phyloP scores from a whole-genome alignment of 2,329 filamentous ascomycete genomes.

The Paracoccidioides brasiliensis region DNA sequence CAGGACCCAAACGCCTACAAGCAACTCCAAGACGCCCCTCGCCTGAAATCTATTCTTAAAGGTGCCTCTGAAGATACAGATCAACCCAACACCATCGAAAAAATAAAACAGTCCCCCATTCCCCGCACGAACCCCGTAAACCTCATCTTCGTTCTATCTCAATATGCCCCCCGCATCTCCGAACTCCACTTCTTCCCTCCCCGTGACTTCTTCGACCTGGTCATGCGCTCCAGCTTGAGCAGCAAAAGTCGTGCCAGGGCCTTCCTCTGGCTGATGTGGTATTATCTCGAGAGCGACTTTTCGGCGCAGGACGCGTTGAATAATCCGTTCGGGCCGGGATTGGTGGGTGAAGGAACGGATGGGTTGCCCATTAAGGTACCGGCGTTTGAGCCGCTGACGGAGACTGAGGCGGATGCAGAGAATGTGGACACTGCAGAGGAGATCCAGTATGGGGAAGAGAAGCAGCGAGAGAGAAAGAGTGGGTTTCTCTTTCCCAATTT shows the following conservation, averaged over 20 bases:
- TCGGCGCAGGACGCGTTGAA: conserved; percentile 72
- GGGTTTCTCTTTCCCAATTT: conserved; percentile 9
- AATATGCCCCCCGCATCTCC: conserved; percentile 79
- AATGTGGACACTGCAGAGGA: conserved; percentile 39
- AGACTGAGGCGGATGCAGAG: conserved; percentile 38
- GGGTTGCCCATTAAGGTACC: conserved; percentile 37
- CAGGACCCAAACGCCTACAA: conserved; percentile 96
- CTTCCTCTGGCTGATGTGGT: conserved; percentile 98
- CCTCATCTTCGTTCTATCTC: conserved; percentile 85
- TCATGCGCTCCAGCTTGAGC: conserved; percentile 77
- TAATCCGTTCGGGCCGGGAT: conserved; percentile 68
- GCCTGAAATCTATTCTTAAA: conserved; percentile 93
- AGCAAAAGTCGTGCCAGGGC: conserved; percentile 73
- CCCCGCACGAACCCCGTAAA: conserved; percentile 96
- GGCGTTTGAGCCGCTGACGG: conserved; percentile 34
- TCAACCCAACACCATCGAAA: conserved; percentile 72
- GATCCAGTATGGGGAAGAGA: conserved; percentile 36
- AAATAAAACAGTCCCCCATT: conserved; percentile 55
- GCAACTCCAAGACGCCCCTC: conserved; percentile 88
- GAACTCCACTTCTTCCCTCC: conserved; percentile 79
- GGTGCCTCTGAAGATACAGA: conserved; percentile 83
- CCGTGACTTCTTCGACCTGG: conserved; percentile 87
- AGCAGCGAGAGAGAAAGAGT: conserved; percentile 37
- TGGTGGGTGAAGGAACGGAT: conserved; percentile 30
- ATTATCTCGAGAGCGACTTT: conserved; percentile 94